These are phyloP conservation scores for Styphnolobium japonicum DNA, from an alignment of 306 rosid genomes.

Conservation along the genomic window DNA sequence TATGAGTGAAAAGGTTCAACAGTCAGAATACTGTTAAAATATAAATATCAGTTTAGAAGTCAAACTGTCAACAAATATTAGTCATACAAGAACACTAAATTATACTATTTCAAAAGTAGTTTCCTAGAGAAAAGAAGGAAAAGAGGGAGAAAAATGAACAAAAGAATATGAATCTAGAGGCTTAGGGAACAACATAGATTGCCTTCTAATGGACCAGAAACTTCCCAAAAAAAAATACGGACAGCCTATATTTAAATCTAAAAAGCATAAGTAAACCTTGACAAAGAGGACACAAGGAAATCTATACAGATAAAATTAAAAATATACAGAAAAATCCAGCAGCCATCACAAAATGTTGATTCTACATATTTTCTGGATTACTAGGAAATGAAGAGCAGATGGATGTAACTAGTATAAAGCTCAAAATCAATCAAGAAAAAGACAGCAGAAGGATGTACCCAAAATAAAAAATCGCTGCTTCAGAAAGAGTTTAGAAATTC, in stretches of 20 bases:
- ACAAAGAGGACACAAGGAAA: background rate
- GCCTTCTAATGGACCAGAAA: background rate
- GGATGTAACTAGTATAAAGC: background rate
- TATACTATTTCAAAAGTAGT: background rate
- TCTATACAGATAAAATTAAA: background rate
- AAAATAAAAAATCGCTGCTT: background rate
- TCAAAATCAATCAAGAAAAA: background rate
- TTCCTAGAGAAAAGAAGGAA: background rate
- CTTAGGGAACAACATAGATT: background rate
- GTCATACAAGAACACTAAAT: background rate
- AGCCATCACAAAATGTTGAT: background rate
- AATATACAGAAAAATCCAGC: background rate
- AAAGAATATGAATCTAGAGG: background rate
- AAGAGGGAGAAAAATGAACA: background rate
- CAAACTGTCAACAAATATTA: background rate
- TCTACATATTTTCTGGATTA: background rate
- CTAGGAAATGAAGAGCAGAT: background rate
- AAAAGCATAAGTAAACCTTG: background rate
- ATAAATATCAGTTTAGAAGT: background rate
- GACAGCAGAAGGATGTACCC: background rate
- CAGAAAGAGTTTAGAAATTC: background rate
- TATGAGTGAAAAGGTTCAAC: conserved; percentile 21
- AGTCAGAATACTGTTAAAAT: background rate
- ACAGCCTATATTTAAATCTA: background rate
- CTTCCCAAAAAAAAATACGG: background rate